Conservation (phyloP, 1,284 basidiomycete species). For the Fomes fomentarius region DNA sequence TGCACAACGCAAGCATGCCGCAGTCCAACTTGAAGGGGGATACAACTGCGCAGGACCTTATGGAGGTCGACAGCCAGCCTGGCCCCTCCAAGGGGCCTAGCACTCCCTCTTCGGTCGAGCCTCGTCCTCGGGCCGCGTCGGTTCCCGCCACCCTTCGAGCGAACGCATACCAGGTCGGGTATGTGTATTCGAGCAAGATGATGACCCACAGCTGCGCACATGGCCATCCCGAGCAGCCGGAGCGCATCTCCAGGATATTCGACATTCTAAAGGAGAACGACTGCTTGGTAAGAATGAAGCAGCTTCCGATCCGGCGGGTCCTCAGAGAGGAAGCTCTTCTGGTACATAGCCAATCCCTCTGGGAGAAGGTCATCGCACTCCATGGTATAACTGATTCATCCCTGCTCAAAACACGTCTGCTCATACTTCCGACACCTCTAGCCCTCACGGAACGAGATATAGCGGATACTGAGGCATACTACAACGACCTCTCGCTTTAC, state of each 20-base stretch:
- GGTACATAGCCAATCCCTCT: conserved; percentile 89
- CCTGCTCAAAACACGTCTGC: conserved; percentile 16
- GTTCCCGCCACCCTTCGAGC: conserved; percentile 20
- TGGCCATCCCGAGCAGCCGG: conserved; percentile 88
- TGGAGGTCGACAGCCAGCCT: conserved; percentile 7
- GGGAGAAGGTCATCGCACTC: conserved; percentile 86
- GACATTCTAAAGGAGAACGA: conserved; percentile 61
- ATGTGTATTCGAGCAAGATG: conserved; percentile 90
- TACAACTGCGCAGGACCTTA: conserved; percentile 1
- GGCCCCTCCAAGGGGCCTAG: not conserved
- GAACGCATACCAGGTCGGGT: conserved; percentile 57
- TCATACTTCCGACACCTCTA: conserved; percentile 34
- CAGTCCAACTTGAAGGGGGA: conserved; percentile 10
- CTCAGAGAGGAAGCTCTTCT: conserved; percentile 80
- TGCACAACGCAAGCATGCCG: conserved; percentile 1
- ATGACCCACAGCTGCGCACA: conserved; percentile 73
- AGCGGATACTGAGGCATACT: conserved; percentile 74
- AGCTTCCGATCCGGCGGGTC: conserved; percentile 77
- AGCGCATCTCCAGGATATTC: conserved; percentile 85
- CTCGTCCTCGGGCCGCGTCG: conserved; percentile 22
- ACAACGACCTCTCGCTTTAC: conserved; percentile 91
- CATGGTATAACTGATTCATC: conserved; percentile 55
- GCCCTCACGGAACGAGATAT: conserved; percentile 77
- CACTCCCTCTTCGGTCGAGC: not conserved
- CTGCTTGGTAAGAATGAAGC: conserved; percentile 77